These are phyloP conservation scores for Withania somnifera DNA, from an alignment of 305 asterid species.

Conservation along the genomic window DNA sequence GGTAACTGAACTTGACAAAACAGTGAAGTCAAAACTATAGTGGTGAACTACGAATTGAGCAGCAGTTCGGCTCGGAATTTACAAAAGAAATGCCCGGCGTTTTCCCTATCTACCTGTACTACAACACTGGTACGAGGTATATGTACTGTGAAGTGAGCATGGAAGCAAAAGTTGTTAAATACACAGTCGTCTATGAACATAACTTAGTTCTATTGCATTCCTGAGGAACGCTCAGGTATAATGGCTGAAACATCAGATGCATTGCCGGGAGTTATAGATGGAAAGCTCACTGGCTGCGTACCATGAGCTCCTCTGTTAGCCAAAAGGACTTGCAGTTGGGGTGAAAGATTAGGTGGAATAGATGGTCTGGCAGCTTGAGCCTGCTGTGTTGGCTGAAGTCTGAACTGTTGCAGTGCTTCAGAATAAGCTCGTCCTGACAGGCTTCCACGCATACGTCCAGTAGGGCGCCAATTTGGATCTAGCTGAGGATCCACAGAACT, in stretches of 20 bases:
- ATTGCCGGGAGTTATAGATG: slow-evolving; percentile 12
- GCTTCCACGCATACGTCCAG: slow-evolving; percentile 90
- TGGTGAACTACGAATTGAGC: neutral
- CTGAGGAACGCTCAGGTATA: slow-evolving; percentile 6
- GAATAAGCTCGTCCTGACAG: slow-evolving; percentile 56
- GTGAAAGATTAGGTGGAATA: slow-evolving; percentile 12
- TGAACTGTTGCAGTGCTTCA: slow-evolving; percentile 39
- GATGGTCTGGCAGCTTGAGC: slow-evolving; percentile 41
- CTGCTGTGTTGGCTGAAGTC: slow-evolving; percentile 39
- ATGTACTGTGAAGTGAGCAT: too few species aligned
- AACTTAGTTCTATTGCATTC: slow-evolving; percentile 4
- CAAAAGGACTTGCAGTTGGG: slow-evolving; percentile 23
- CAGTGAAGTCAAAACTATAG: neutral
- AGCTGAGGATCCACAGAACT: slow-evolving; percentile 8
- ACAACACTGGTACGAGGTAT: neutral
- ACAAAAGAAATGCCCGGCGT: neutral
- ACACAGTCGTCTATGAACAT: neutral
- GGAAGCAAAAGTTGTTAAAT: neutral
- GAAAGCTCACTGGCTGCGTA: slow-evolving; percentile 9
- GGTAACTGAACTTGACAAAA: too few species aligned
- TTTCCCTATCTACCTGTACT: neutral
- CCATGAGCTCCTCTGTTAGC: slow-evolving; percentile 27
- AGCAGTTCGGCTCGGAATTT: neutral
- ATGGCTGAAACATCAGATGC: slow-evolving; percentile 13
- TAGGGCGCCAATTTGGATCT: slow-evolving; percentile 66